Evolutionary conservation across 2,329 filamentous ascomycete species (phyloP), one percentile per base, ranked within the genome.

Genomic region (Huntiella savannae): DNA sequence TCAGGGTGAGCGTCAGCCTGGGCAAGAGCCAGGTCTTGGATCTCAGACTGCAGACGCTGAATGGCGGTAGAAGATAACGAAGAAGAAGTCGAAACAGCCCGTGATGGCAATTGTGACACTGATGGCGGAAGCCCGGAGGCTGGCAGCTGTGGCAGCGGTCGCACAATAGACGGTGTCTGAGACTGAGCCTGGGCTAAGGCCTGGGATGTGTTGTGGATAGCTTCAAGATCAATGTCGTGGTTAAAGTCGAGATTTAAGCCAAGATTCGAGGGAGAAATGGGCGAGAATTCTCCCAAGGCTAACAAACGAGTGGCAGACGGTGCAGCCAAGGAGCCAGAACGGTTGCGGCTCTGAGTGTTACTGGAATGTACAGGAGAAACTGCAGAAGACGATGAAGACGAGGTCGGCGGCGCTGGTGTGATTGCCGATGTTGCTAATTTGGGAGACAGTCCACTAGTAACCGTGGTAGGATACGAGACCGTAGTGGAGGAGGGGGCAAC

Each of bases 21-120:
- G 46, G 46, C 10, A 32, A 38, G 8, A 17, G 42, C 4, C 10
- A 33, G 10, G 45, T n/a, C 36, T 40, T 40, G 13, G 40, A 42
- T 17, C 40, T 40, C 17, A 17, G 32, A 43, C 37, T 53, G 51
- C 15, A 53, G 50, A 34, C 52, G 53, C 35, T 53, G 50, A 39
- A 54, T 52, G 38, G 47, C 45, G 16, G 44, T 49, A 17, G 49
- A 34, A 4, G 49, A 41, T 17, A 47, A 42, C 38, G 50, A 42
- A 6, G 40, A 42, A 16, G 48, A 48, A 32, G 49, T 33, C 12
- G 40, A 45, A 13, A 16, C 12, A 6, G 34, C 12, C 34, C 7
- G 6, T 13, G 34, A 39, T 16, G 43, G 32, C 8, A 35, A 33
- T 4, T 13, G 13, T 32, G 16, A 35, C 11, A 19, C 19, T 22